Percentiles rank a stretch among this genome's conserved stretches.
phyloP scores from a whole-genome alignment of 2,329 filamentous ascomycete genomes.

The Apiospora aurea region DNA sequence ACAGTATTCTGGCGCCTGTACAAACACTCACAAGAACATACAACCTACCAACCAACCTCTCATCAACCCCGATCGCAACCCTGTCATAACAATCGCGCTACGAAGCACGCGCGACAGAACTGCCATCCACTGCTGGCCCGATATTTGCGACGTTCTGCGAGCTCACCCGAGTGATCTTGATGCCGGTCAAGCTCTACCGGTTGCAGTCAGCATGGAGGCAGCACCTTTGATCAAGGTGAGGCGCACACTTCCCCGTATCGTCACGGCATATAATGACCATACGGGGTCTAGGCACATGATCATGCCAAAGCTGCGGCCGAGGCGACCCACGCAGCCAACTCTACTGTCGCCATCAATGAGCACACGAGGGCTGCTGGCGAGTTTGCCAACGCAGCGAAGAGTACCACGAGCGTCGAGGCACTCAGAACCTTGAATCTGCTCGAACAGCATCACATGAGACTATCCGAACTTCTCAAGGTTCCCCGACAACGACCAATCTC shows the following conservation, averaged over 20 bases:
- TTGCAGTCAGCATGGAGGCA: constrained; percentile 64
- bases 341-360: constrained; percentile 83
- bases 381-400: constrained; percentile 82
- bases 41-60: not conserved
- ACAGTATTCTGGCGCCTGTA: not conserved
- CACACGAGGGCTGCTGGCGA: constrained; percentile 88
- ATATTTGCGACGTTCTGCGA: not conserved
- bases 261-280: constrained; percentile 34
- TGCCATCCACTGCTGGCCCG: not conserved
- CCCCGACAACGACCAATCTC: constrained; percentile 62
- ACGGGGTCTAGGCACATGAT: constrained; percentile 73
- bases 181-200: not conserved
- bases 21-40: not conserved
- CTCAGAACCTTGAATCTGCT: constrained; percentile 84
- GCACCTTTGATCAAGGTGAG: constrained; percentile 71
- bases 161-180: not conserved
- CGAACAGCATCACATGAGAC: constrained; percentile 84
- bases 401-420: constrained; percentile 74
- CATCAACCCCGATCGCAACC: not conserved
- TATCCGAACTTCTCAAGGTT: constrained; percentile 81
- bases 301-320: constrained; percentile 85
- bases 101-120: not conserved
- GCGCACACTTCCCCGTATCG: constrained; percentile 27
- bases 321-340: constrained; percentile 76
- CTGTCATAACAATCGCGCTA: not conserved